These are phyloP conservation scores for Macaranga tanarius DNA, from an alignment of 441 rosid genomes.

Conservation along the genomic window DNA sequence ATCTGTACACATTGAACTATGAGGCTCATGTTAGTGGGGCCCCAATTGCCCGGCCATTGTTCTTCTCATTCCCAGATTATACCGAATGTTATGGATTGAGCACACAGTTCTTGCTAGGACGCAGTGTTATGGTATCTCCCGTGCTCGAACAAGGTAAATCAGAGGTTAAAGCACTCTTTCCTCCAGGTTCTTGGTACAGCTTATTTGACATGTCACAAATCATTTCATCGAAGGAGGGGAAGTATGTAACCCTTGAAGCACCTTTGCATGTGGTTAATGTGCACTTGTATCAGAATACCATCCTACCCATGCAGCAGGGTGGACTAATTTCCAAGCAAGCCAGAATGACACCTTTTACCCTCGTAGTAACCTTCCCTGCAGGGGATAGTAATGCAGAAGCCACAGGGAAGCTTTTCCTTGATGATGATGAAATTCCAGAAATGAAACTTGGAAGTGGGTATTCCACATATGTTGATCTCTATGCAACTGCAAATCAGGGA, in stretches of 20 bases:
- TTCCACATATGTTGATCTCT: slow-evolving; percentile 59
- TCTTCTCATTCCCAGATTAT: slow-evolving; percentile 86
- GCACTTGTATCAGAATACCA: slow-evolving; percentile 76
- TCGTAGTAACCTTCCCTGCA: slow-evolving; percentile 68
- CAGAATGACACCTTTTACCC: slow-evolving; percentile 74
- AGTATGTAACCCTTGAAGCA: slow-evolving; percentile 61
- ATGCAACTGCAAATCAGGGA: slow-evolving; percentile 57
- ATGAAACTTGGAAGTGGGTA: slow-evolving; percentile 78
- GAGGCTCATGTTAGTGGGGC: slow-evolving; percentile 82
- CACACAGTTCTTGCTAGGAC: slow-evolving; percentile 91
- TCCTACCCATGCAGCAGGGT: slow-evolving; percentile 91
- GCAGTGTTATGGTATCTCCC: slow-evolving; percentile 87
- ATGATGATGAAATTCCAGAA: slow-evolving; percentile 85
- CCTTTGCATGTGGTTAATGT: slow-evolving; percentile 81
- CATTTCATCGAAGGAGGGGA: slow-evolving; percentile 50
- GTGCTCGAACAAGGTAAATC: slow-evolving; percentile 80
- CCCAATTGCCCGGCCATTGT: slow-evolving; percentile 90
- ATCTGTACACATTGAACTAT: slow-evolving; percentile 76
- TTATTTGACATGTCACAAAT: slow-evolving; percentile 65
- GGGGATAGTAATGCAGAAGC: slow-evolving; percentile 65
- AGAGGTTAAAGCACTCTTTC: slow-evolving; percentile 72
- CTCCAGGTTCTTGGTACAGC: slow-evolving; percentile 93
- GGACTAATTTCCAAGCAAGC: slow-evolving; percentile 82
- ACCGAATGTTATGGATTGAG: slow-evolving; percentile 63
- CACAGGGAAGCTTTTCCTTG: slow-evolving; percentile 65